Evolutionary conservation across 352 stramenopile species (phyloP).

Genomic region (Globisporangium parvum): DNA sequence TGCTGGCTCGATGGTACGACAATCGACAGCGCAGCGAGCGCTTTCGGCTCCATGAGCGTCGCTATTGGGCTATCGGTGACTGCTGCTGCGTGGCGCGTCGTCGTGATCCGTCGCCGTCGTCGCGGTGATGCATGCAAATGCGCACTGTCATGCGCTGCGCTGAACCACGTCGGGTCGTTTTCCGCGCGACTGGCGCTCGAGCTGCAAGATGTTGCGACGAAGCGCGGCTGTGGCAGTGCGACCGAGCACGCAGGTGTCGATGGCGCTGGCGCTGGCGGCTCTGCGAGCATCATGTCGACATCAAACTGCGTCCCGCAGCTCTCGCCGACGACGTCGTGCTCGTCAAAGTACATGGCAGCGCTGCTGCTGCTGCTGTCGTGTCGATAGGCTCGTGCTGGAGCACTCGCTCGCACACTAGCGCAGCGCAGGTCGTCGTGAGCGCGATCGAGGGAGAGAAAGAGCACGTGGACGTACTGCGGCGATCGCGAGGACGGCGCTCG

Average conservation of each 20-base stretch:
- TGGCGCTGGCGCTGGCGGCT: neutral
- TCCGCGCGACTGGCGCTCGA: too few species aligned
- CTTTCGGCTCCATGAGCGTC: slow-evolving; percentile 5
- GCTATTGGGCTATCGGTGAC: slow-evolving; percentile 5
- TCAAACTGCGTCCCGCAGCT: slow-evolving; percentile 25
- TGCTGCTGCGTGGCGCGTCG: neutral
- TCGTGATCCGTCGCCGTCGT: neutral
- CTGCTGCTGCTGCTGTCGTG: too few species aligned
- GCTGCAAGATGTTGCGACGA: neutral
- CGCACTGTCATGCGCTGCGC: neutral
- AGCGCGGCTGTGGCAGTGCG: slow-evolving; percentile 2
- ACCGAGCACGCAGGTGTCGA: neutral
- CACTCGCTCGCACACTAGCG: too few species aligned
- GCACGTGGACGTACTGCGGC: too few species aligned
- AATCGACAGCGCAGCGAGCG: slow-evolving; percentile 11
- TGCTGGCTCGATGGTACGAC: slow-evolving; percentile 6
- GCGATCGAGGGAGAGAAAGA: too few species aligned
- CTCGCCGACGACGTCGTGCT: slow-evolving; percentile 25
- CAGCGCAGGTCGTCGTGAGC: too few species aligned
- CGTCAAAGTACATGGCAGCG: slow-evolving; percentile 24
- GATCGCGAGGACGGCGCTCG: too few species aligned
- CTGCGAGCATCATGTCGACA: slow-evolving; percentile 7
- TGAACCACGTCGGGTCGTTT: too few species aligned
- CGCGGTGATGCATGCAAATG: neutral
- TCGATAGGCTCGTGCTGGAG: too few species aligned